Evolutionary conservation across 495 filamentous ascomycete species (phyloP), one percentile per base, ranked within the genome.

Genomic region (Cercophora scortea): DNA sequence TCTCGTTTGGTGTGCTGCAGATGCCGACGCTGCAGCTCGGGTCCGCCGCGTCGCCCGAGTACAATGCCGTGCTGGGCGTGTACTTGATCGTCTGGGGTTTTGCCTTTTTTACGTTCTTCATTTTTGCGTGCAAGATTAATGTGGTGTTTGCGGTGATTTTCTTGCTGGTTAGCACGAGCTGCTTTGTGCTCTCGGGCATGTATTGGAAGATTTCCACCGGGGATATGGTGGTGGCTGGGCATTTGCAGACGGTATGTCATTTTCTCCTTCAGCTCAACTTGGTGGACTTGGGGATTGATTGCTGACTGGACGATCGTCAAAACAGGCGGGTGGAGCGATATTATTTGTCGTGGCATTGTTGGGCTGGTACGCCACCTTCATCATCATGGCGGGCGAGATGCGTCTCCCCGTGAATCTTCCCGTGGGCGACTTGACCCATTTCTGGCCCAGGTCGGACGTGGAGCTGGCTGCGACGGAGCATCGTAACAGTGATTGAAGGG

Each of bases 71-170:
- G 0, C 57, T 81, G 10, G 77, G 65, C 0, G 50, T 81, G 18
- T 79, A 79, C 52, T 67, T 80, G 4, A 66, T 79, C 18, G 73
- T 79, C 3, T 80, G 76, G 78, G 78, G 78, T 0, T 81, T 79
- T 45, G 76, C 76, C 19, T 58, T 79, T 13, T 77, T 78, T 47
- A 80, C 77, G 0, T 79, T 78, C 55, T 79, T 75, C 60, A 63
- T 79, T 45, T 80, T 81, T 48, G 79, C 77, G 0, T 61, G 71
- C 12, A 75, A 75, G 63, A 78, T 78, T 45, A 80, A 81, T 58
- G 57, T 61, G 13, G 73, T 80, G 3, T 79, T 80, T 54, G 76
- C 78, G 0, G 32, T 60, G 2, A 79, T 81, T 53, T 80, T 81
- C 50, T 56, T 75, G 36, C 69, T 72, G 40, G 75, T 78, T 40